phyloP scores from a whole-genome alignment of 257 asterid species.

The Petrea volubilis region DNA sequence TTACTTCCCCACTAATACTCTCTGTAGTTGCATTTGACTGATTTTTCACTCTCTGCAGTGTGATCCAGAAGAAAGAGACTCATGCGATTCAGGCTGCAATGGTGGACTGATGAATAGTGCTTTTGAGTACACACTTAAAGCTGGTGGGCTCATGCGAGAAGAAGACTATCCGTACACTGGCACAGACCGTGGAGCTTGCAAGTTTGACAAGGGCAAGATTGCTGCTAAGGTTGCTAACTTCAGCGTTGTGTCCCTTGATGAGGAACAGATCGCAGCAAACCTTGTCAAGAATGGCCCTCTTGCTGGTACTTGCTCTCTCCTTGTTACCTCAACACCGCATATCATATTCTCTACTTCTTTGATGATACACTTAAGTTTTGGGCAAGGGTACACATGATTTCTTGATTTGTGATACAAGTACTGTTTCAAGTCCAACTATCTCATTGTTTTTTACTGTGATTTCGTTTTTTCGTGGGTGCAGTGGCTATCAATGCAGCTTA shows the following conservation, averaged over 20 bases:
- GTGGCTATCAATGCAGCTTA: slow-evolving; percentile 75
- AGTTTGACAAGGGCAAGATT: slow-evolving; percentile 69
- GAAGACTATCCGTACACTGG: slow-evolving; percentile 89
- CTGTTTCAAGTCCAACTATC: too few species aligned
- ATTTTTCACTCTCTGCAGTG: slow-evolving; percentile 47
- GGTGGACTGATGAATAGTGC: slow-evolving; percentile 96
- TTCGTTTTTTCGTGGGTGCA: slow-evolving; percentile 26
- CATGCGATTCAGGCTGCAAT: slow-evolving; percentile 86
- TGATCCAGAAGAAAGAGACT: slow-evolving; percentile 72
- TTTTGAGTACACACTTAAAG: slow-evolving; percentile 75
- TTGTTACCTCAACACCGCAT: not conserved
- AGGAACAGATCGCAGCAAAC: slow-evolving; percentile 90
- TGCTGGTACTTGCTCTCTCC: slow-evolving; percentile 56
- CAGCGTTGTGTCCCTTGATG: slow-evolving; percentile 84
- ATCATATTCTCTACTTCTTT: not conserved
- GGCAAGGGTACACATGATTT: not conserved
- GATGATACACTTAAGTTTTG: not conserved
- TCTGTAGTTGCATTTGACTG: not conserved
- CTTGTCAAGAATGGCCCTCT: slow-evolving; percentile 90
- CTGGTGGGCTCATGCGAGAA: slow-evolving; percentile 90
- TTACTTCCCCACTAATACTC: not conserved
- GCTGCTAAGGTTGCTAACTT: slow-evolving; percentile 87
- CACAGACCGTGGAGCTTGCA: slow-evolving; percentile 69
- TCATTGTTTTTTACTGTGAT: not conserved
- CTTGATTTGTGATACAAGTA: too few species aligned